Evolutionary conservation across 2,329 filamentous ascomycete genomes (phyloP), one percentile per base, ranked within the genome.

Genomic region (Lasiodiplodia hormozganensis): DNA sequence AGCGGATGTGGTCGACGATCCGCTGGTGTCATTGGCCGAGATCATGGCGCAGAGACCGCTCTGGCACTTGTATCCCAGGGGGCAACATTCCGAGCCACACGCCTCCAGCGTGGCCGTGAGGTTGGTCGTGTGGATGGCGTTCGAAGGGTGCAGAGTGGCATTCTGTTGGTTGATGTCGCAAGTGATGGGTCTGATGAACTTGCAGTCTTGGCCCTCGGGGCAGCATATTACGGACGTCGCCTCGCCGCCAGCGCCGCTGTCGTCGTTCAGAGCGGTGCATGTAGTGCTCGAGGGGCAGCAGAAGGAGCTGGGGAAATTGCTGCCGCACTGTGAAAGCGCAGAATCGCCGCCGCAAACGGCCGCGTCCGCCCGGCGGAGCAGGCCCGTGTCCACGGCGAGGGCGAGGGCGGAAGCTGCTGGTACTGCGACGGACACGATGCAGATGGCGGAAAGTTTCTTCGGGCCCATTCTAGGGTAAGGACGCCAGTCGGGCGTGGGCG

Each of bases 151-250:
- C 21, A 80, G 72, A 10, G 79, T 83, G 2, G 87, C 84, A 73
- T 93, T 86, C 75, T 93, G 89, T 54, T 86, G 82, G 7, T 76
- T 76, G 67, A 90, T 74, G 71, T 92, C 85, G 82, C 91, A 94
- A 49, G 84, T 84, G 70, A 93, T 89, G 36, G 89, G 83, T 71
- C 84, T 75, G 72, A 94, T 90, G 58, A 77, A 82, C n/a, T 79
- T 72, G 80, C 92, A 94, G 73, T 84, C 82, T 36, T 73, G 74
- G 43, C 84, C 86, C 1, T 77, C 71, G 1, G 91, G 91, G 75
- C 92, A 94, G 82, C 92, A 94, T 60, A 94, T 81, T 16, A 90
- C 84, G 0, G 90, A 92, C n/a, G 58, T 57, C n/a, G 67, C 38
- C n/a, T 40, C 31, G 12, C 52, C 52, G 14, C 40, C 51, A 6